Evolutionary conservation across 179 eudicot genomes (phyloP).

Genomic region (Patellifolia procumbens): DNA sequence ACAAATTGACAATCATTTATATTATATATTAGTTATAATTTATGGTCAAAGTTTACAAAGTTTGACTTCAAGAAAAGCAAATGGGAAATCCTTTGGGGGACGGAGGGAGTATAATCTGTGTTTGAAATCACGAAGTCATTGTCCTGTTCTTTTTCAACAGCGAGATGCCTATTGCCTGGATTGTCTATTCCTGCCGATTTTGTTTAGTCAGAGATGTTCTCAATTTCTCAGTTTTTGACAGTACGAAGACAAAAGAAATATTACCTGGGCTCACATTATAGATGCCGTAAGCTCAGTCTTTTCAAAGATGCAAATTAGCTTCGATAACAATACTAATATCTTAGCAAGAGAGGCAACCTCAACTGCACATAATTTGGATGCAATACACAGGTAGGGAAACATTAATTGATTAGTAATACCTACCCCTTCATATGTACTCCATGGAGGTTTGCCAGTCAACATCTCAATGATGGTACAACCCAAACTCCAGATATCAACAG

Average conservation of each 20-base stretch:
- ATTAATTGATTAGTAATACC: slow-evolving; percentile 21
- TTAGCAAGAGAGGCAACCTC: not conserved
- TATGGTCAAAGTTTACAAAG: too few species aligned
- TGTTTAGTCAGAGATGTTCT: not conserved
- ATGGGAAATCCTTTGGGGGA: too few species aligned
- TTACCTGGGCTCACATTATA: not conserved
- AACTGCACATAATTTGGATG: not conserved
- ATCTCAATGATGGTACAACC: slow-evolving; percentile 96
- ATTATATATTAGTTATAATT: too few species aligned
- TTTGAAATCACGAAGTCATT: too few species aligned
- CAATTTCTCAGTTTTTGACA: not conserved
- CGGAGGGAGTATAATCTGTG: too few species aligned
- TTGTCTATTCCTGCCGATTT: not conserved
- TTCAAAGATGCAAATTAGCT: not conserved
- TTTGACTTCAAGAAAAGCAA: too few species aligned
- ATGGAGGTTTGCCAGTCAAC: slow-evolving; percentile 92
- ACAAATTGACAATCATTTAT: too few species aligned
- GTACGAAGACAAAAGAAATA: not conserved
- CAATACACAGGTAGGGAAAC: not conserved
- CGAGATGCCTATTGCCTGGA: not conserved
- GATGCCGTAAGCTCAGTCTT: not conserved
- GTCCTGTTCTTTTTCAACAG: not conserved
- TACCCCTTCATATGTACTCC: slow-evolving; percentile 93
- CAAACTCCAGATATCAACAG: slow-evolving; percentile 97
- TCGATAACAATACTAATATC: not conserved